Percentiles rank a stretch among this genome's conserved stretches.
phyloP scores from a whole-genome alignment of 2,329 filamentous ascomycete species.

The Aureobasidium melanogenum region DNA sequence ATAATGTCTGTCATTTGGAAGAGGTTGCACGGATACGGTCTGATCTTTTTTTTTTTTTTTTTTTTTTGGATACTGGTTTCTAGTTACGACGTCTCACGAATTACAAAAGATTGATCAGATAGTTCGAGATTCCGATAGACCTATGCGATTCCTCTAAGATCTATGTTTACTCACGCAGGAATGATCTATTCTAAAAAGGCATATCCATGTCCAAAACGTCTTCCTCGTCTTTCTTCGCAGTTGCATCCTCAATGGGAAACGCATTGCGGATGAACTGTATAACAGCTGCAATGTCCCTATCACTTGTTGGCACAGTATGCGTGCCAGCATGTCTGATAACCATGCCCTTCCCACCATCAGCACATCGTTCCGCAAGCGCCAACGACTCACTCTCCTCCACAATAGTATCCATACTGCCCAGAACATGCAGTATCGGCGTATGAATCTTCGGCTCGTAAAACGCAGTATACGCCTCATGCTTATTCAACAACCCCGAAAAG shows the following conservation, averaged over 20 bases:
- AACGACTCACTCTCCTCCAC: slow-evolving; percentile 68
- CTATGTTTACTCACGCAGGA: not conserved
- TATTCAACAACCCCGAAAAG: slow-evolving; percentile 67
- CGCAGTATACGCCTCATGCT: slow-evolving; percentile 51
- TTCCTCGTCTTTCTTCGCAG: slow-evolving; percentile 31
- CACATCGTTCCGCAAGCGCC: slow-evolving; percentile 58
- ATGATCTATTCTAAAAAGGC: slow-evolving; percentile 38
- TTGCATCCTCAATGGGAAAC: slow-evolving; percentile 30
- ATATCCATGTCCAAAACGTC: slow-evolving; percentile 61
- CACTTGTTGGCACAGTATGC: slow-evolving; percentile 73
- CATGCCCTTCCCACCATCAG: slow-evolving; percentile 25
- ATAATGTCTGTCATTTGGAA: not conserved
- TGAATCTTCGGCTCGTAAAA: slow-evolving; percentile 66
- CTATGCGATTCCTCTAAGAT: not conserved
- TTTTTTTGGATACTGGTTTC: not conserved
- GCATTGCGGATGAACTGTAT: slow-evolving; percentile 58
- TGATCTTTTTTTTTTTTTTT: too few species aligned
- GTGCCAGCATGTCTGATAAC: slow-evolving; percentile 73
- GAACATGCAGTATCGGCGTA: slow-evolving; percentile 72
- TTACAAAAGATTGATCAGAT: not conserved
- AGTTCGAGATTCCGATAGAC: not conserved
- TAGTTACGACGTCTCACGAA: not conserved
- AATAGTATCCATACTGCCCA: slow-evolving; percentile 78
- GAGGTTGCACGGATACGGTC: not conserved
- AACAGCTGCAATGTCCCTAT: slow-evolving; percentile 69